Evolutionary conservation across 1,139 yeast species (phyloP), one percentile per base, ranked within the genome.

Genomic region (Debaryomyces subglobosus): DNA sequence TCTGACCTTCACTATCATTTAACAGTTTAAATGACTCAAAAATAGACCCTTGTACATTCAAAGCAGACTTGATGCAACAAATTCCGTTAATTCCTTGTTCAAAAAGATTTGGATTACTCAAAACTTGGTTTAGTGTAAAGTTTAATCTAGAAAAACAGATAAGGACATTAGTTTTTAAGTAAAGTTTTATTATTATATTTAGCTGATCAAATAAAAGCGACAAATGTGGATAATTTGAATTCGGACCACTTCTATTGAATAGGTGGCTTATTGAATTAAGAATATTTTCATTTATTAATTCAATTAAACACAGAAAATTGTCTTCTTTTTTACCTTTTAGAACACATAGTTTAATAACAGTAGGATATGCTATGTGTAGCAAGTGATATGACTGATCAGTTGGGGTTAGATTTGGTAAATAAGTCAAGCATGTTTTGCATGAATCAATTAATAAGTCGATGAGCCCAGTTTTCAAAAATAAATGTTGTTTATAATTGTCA

Each of bases 381-480:
- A 72, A 50, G 10, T 44, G 50, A 1, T 57, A 33, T 2, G 76
- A 65, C 2, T 60, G 58, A 0, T 52, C 54, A 0, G 60, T 57
- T 0, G 76, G 72, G 0, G 80, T 76, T n/a, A 69, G 54, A 9
- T 74, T 72, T 0, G 86, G 85, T 18, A 79, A 57, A 51, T 74
- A 79, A 3, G 76, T 58, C 20, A 81, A 57, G 43, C 78, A 67
- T 1, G 72, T 71, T 42, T 57, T 70, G 8, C 73, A 54, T 1
- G 73, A 69, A 9, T 72, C 78, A 49, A 71, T 59, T 44, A 79
- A 77, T n/a, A 81, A 63, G 0, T 65, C 66, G 0, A 56, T 50
- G 1, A 82, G 61, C 0, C 86, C 85, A 0, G 82, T 69, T 15
- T 62, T 58, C 2, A 50, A 45, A 9, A 77, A 50, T 5, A 54